Percentiles rank a stretch among this genome's conserved stretches.
phyloP scores from a whole-genome alignment of 192 early-diverging fungal genomes.

The Gryganskiella cystojenkinii region DNA sequence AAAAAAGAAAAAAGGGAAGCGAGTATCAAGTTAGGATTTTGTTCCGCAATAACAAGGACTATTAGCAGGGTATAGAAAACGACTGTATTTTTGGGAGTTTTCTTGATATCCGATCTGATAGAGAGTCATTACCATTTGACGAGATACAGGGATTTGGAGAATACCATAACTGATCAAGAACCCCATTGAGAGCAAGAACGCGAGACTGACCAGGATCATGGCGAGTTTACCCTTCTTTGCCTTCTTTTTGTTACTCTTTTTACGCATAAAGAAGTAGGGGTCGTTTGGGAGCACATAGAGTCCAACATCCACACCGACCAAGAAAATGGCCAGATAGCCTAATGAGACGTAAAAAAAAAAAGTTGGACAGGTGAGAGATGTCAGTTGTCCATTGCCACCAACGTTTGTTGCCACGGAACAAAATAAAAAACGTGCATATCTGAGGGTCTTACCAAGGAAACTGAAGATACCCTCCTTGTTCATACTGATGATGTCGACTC shows the following conservation, averaged over 20 bases:
- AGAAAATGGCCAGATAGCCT: slow-evolving; percentile 88
- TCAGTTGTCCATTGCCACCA: neutral
- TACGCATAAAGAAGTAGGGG: slow-evolving; percentile 48
- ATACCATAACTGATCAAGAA: slow-evolving; percentile 65
- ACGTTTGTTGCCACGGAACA: neutral
- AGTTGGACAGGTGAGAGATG: too few relatives aligned
- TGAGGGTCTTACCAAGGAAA: slow-evolving; percentile 65
- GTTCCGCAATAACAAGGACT: too few relatives aligned
- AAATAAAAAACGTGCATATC: neutral
- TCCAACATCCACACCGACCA: slow-evolving; percentile 82
- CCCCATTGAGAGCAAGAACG: slow-evolving; percentile 55
- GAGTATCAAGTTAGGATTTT: too few relatives aligned
- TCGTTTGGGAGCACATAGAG: slow-evolving; percentile 63
- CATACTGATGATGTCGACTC: slow-evolving; percentile 76
- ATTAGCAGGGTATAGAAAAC: too few relatives aligned
- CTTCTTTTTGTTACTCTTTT: slow-evolving; percentile 54
- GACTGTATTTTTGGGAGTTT: too few relatives aligned
- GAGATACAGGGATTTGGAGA: slow-evolving; percentile 69
- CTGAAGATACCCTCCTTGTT: slow-evolving; percentile 94
- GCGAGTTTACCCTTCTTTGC: slow-evolving; percentile 53
- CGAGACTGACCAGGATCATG: slow-evolving; percentile 59
- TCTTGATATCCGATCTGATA: too few relatives aligned
- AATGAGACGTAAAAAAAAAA: slow-evolving; percentile 3
- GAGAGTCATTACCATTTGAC: slow-evolving; percentile 80
- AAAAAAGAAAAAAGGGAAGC: too few relatives aligned